A percentile compares a stretch with the other conserved stretches of the same genome.
Evolutionary conservation across 1,284 basidiomycete species (phyloP).

Genomic region (Acaromyces ingoldii): DNA sequence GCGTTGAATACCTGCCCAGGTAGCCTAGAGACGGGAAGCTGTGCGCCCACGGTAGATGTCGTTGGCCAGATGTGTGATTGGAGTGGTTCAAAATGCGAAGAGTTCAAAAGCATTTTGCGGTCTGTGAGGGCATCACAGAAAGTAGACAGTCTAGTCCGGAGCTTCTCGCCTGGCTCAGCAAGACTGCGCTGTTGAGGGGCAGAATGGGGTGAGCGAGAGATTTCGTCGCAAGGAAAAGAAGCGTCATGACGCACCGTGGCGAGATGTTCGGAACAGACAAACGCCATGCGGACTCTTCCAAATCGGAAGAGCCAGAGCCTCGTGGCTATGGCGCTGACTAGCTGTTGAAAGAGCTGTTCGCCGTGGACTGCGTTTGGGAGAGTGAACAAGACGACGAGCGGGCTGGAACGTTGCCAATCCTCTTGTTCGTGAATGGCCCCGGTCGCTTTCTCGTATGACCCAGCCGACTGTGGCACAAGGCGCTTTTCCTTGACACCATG

Average conservation of each 20-base stretch:
- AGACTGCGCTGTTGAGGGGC: slow-evolving; percentile 18
- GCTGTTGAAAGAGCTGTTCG: slow-evolving; percentile 47
- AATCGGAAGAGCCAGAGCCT: slow-evolving; percentile 44
- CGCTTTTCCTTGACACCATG: neutral
- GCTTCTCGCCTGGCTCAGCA: slow-evolving; percentile 21
- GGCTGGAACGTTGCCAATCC: slow-evolving; percentile 7
- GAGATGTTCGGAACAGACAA: slow-evolving; percentile 41
- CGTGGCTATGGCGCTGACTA: slow-evolving; percentile 33
- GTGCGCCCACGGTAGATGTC: slow-evolving; percentile 30
- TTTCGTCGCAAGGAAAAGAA: slow-evolving; percentile 1
- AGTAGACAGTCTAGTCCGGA: slow-evolving; percentile 32
- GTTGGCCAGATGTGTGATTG: slow-evolving; percentile 34
- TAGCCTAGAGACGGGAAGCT: slow-evolving; percentile 16
- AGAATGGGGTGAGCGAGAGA: neutral
- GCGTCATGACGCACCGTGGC: slow-evolving; percentile 13
- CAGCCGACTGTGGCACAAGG: neutral
- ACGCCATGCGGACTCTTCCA: slow-evolving; percentile 31
- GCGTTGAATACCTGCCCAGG: too few relatives aligned
- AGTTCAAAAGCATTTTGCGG: slow-evolving; percentile 15
- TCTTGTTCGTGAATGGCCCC: neutral
- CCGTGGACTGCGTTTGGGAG: slow-evolving; percentile 48
- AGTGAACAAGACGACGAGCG: slow-evolving; percentile 41
- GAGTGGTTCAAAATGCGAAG: slow-evolving; percentile 26
- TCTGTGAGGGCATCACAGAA: slow-evolving; percentile 30
- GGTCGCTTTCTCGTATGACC: neutral